Percentiles rank a stretch among this genome's conserved stretches.
These are phyloP conservation scores for Candida alai DNA, from an alignment of 805 yeast species.

Conservation along the genomic window DNA sequence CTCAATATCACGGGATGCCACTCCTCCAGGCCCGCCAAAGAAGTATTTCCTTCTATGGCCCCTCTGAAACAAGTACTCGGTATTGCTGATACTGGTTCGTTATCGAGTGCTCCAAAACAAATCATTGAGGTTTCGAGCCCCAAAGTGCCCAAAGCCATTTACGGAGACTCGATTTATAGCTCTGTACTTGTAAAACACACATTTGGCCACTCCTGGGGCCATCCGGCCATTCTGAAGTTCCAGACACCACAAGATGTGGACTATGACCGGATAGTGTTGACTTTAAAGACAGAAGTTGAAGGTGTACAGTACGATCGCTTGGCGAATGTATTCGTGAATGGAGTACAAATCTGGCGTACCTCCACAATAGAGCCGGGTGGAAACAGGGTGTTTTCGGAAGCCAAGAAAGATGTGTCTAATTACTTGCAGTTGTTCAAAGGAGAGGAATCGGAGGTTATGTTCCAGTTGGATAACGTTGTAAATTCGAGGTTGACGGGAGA, in stretches of 20 bases:
- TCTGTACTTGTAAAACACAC: slow-evolving; percentile 40
- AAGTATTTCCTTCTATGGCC: too few relatives aligned
- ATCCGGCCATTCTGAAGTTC: slow-evolving; percentile 42
- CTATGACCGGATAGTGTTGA: slow-evolving; percentile 52
- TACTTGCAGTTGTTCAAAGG: slow-evolving; percentile 48
- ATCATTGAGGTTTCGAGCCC: slow-evolving; percentile 27
- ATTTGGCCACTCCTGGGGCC: slow-evolving; percentile 62
- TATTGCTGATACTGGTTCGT: slow-evolving; percentile 4
- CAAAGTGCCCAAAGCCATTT: slow-evolving; percentile 17
- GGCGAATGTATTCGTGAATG: slow-evolving; percentile 59
- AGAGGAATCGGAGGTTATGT: slow-evolving; percentile 37
- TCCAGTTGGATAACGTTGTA: slow-evolving; percentile 64
- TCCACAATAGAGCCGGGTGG: slow-evolving; percentile 66
- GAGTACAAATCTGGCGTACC: slow-evolving; percentile 75
- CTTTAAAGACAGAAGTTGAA: slow-evolving; percentile 47
- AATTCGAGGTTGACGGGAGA: slow-evolving; percentile 55
- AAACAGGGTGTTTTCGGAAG: slow-evolving; percentile 40
- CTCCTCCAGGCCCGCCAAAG: too few relatives aligned
- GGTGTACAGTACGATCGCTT: slow-evolving; percentile 67
- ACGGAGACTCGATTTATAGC: slow-evolving; percentile 36
- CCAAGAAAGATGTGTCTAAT: slow-evolving; percentile 61
- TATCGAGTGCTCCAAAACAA: slow-evolving; percentile 10
- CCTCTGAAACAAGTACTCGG: slow-evolving; percentile 2
- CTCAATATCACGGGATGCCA: too few relatives aligned
- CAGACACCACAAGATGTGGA: slow-evolving; percentile 37